A percentile compares a stretch with the other conserved stretches of the same genome.
These are phyloP conservation scores for Acanthochlamys bracteata DNA, from an alignment of 106 monocot species.

Conservation along the genomic window DNA sequence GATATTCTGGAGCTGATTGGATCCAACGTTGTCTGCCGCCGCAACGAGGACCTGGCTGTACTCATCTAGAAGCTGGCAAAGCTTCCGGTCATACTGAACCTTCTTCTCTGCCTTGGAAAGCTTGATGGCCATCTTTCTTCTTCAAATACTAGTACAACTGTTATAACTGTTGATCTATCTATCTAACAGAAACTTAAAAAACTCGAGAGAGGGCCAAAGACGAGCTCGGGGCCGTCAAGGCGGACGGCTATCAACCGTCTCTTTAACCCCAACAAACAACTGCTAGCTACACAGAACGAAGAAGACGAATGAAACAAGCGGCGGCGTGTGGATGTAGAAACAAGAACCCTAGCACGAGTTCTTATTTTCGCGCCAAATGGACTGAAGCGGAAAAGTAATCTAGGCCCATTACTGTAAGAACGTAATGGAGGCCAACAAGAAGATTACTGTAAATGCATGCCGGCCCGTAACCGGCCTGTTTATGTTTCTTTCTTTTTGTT, in stretches of 20 bases:
- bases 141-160: neutral
- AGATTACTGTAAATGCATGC: too few relatives aligned
- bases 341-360: too few relatives aligned
- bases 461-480: too few relatives aligned
- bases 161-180: neutral
- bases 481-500: too few relatives aligned
- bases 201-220: constrained; percentile 16
- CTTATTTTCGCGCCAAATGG: too few relatives aligned
- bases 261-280: constrained; percentile 18
- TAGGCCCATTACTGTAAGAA: too few relatives aligned
- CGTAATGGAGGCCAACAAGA: too few relatives aligned
- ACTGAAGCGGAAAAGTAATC: too few relatives aligned
- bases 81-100: constrained; percentile 67
- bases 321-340: neutral
- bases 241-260: constrained; percentile 13
- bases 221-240: constrained; percentile 21
- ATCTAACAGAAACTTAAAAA: neutral
- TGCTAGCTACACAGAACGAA: neutral
- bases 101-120: constrained; percentile 83
- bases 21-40: constrained; percentile 83
- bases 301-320: neutral
- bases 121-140: constrained; percentile 60
- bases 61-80: constrained; percentile 63
- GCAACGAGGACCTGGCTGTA: constrained; percentile 77
- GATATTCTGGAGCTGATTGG: constrained; percentile 75